Evolutionary conservation across 768 basidiomycete genomes (phyloP), one percentile per base, ranked within the genome.

Genomic region (Hericium rajendrae): DNA sequence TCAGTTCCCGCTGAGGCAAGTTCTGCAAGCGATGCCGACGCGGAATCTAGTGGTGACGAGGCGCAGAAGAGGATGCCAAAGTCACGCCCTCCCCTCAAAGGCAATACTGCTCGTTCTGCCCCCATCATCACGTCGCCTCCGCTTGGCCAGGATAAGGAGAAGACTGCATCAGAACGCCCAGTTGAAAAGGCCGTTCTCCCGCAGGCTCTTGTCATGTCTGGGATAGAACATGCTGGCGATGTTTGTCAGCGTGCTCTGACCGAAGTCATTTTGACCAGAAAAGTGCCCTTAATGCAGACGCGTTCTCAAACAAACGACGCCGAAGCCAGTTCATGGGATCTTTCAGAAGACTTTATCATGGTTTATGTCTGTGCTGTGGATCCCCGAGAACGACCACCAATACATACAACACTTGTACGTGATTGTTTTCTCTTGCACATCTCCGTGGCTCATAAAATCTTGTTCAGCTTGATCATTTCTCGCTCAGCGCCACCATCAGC

Each of bases 281-380:
- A 18, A 9, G 43, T 46, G n/a, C 9, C 2, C n/a, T 46, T 46
- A 6, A 18, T 20, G n/a, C 20, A 46, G n/a, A n/a, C 43, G 32
- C 32, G 32, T 8, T 32, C 32, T 26, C 66, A 69, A 24, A 70
- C 72, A 20, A 67, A 58, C 9, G 53, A 64, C 28, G 62, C 68
- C 10, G 71, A 72, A 40, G 28, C 54, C 13, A 24, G 46, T 0
- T 57, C 61, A 70, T 83, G 80, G 79, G 74, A 76, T 51, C 69
- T 87, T 26, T 88, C 90, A 3, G 76, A 83, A 11, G 79, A 76
- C 1, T 93, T 92, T 65, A 73, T 91, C 38, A 69, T 84, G 58
- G 76, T 92, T 0, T 91, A 84, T 63, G 81, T 93, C 11, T 89
- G 86, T 68, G 77, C 81, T 10, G 72, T 76, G 60, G 81, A 88